Base-by-base conservation (phyloP, 2,329 filamentous ascomycete genomes). In the Bimuria novae-zelandiae region DNA sequence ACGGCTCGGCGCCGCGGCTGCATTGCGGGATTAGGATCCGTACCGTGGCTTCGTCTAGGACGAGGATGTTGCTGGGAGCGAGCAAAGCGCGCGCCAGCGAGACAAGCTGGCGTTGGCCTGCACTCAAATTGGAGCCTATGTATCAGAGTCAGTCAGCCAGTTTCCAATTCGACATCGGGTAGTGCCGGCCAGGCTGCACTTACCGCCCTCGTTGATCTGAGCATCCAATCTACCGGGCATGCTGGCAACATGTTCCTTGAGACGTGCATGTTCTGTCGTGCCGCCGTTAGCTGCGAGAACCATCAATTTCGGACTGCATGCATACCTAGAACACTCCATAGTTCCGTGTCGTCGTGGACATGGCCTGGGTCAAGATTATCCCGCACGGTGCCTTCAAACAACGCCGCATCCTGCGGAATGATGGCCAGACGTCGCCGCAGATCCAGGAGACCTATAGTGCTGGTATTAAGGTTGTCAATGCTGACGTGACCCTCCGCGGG, bases 361-460 rank as follows among this genome's bases (percentile, higher is more conserved):
- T 96, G 90, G 23, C 89, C 90, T 21, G 95, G 95, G 71, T 99
- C 94, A 33, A 97, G 83, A 70, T 99, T 99, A 75, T 99, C 94
- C 61, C 94, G 86, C 58, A 99, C 84, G 7, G 89, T 92, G 45
- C 92, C 92, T 75, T 96, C 91, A 67, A 99, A 99, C 56, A 99
- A 84, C 59, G 93, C 93, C 25, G 94, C 93, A 76, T 99, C 95
- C 73, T 99, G 94, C 4, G 95, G 94, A 62, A 99, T 99, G 68
- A 99, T 99, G 49, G 94, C 93, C 42, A 99, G 81, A 52, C 94
- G 87, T 50, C 92, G 84, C 50, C 94, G 87, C 50, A 99, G 82
- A 73, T 99, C 94, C 49, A 96, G 77, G 48, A 99, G 78, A 2
- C 94, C 94, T 67, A 99, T 97, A 3, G 85, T 86, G 49, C 90